Conservation (phyloP, 345 rosid species). For the Eucalyptus fibrosa region DNA sequence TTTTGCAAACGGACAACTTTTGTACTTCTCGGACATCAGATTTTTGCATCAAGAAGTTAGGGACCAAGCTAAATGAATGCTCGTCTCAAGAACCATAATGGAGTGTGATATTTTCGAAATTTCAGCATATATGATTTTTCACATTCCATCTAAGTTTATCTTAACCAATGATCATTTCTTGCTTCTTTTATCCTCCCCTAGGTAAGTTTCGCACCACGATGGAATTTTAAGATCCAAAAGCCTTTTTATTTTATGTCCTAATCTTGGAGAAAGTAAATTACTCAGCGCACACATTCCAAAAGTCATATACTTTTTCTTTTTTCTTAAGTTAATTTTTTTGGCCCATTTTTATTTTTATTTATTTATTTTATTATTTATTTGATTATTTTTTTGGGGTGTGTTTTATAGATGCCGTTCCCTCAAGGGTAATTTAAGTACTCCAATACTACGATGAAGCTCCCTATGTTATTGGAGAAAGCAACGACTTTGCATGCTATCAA, state of each 20-base stretch:
- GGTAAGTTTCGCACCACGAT: neutral
- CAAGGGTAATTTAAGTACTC: neutral
- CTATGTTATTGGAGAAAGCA: neutral
- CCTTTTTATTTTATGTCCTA: neutral
- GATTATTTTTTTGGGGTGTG: too few relatives aligned
- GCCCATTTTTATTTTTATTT: neutral
- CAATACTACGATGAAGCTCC: neutral
- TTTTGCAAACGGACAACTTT: neutral
- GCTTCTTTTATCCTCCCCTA: neutral
- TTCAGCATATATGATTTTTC: neutral
- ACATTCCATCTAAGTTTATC: neutral
- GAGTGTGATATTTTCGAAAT: neutral
- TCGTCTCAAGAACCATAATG: neutral
- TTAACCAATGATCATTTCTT: neutral
- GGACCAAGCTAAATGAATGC: neutral
- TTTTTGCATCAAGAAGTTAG: neutral
- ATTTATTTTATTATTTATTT: too few relatives aligned
- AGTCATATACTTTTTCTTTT: neutral
- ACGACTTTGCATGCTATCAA: neutral
- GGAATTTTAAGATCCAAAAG: neutral
- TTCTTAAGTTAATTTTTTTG: neutral
- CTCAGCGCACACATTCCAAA: neutral
- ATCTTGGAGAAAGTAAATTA: neutral
- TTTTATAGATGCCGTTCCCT: neutral
- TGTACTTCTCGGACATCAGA: neutral